phyloP scores from a whole-genome alignment of 495 filamentous ascomycete species.

The Thozetella sp. region DNA sequence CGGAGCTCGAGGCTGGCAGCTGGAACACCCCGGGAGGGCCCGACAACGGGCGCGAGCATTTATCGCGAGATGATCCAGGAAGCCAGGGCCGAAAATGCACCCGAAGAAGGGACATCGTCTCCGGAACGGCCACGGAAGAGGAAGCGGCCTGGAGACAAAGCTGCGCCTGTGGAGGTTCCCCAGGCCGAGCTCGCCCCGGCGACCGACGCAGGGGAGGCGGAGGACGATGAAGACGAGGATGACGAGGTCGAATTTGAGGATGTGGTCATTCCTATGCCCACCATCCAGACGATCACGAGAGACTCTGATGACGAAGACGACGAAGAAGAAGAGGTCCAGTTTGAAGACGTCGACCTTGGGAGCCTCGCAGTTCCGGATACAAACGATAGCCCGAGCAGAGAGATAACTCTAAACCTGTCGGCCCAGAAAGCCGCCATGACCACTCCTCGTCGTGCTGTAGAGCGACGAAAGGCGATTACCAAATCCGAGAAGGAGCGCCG shows the following conservation, averaged over 20 bases:
- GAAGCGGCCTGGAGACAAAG: constrained; percentile 39
- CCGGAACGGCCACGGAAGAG: constrained; percentile 37
- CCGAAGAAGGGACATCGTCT: background rate
- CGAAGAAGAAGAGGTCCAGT: constrained; percentile 34
- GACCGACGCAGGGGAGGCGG: constrained; percentile 6
- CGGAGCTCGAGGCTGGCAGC: constrained; percentile 1
- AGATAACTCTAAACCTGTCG: constrained; percentile 60
- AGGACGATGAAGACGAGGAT: constrained; percentile 30
- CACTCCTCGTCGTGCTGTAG: constrained; percentile 21
- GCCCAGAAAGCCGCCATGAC: constrained; percentile 39
- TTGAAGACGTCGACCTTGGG: constrained; percentile 35
- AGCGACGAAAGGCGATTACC: constrained; percentile 63
- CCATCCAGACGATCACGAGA: constrained; percentile 22
- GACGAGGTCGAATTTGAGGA: constrained; percentile 36
- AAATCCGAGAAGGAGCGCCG: constrained; percentile 71
- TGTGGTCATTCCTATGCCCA: constrained; percentile 24
- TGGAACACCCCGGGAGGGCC: background rate
- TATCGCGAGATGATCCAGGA: constrained; percentile 17
- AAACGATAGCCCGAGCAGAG: constrained; percentile 42
- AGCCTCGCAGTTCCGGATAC: constrained; percentile 13
- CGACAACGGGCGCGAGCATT: background rate
- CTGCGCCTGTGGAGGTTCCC: constrained; percentile 5
- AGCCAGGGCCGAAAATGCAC: background rate
- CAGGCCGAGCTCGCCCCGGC: constrained; percentile 9
- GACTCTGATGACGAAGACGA: constrained; percentile 30